A percentile compares a stretch with the other conserved stretches of the same genome.
phyloP scores from a whole-genome alignment of 176 grass and related monocot genomes.

The Bolboschoenus planiculmis region DNA sequence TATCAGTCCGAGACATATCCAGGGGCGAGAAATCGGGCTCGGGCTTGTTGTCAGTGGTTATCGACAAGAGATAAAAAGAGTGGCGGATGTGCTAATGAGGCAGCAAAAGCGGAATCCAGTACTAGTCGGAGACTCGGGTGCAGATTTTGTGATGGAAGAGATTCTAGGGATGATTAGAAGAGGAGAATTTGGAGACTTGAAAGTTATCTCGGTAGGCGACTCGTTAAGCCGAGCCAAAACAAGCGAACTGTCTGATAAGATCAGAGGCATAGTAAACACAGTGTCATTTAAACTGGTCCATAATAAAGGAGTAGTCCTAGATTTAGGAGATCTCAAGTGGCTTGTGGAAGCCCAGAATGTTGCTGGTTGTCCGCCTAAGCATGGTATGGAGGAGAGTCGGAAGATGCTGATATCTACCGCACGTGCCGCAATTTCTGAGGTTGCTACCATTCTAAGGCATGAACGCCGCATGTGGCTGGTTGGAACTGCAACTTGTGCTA shows the following conservation, averaged over 20 bases:
- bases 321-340: slow-evolving; percentile 81
- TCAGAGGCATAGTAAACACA: slow-evolving; percentile 30
- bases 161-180: slow-evolving; percentile 40
- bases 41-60: slow-evolving; percentile 16
- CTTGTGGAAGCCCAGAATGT: slow-evolving; percentile 44
- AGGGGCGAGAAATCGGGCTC: slow-evolving; percentile 20
- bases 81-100: slow-evolving; percentile 47
- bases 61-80: slow-evolving; percentile 47
- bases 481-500: slow-evolving; percentile 74
- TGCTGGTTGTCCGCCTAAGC: background rate
- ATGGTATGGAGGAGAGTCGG: slow-evolving; percentile 22
- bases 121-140: slow-evolving; percentile 67
- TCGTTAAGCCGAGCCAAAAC: slow-evolving; percentile 35
- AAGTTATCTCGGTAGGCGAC: slow-evolving; percentile 31
- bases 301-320: slow-evolving; percentile 36
- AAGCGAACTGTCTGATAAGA: slow-evolving; percentile 29
- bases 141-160: slow-evolving; percentile 55
- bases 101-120: slow-evolving; percentile 55
- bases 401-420: slow-evolving; percentile 41
- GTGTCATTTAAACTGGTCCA: slow-evolving; percentile 20
- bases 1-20: slow-evolving; percentile 32
- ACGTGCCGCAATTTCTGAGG: slow-evolving; percentile 47
- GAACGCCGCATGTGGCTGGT: slow-evolving; percentile 55
- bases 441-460: slow-evolving; percentile 35
- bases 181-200: slow-evolving; percentile 43